Evolutionary conservation across 2,329 filamentous ascomycete genomes (phyloP).

Genomic region (Colletotrichum costaricense): DNA sequence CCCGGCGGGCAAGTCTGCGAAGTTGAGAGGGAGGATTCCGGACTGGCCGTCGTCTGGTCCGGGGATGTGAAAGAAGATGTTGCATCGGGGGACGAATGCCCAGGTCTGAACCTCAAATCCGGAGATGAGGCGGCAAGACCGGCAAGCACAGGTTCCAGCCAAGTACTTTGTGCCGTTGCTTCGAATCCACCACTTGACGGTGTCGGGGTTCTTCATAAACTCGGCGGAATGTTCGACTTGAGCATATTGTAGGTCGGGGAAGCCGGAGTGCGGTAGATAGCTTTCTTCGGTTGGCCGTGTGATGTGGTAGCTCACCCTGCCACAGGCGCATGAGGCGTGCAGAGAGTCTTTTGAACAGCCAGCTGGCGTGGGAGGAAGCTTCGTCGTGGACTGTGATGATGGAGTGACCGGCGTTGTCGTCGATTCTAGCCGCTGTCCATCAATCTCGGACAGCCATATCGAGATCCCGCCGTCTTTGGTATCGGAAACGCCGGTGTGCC

Average conservation of each 20-base stretch:
- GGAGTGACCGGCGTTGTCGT: not conserved
- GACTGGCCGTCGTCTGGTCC: not conserved
- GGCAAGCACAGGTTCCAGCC: slow-evolving; percentile 71
- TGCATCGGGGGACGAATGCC: slow-evolving; percentile 71
- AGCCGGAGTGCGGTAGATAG: slow-evolving; percentile 55
- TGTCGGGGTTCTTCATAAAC: slow-evolving; percentile 53
- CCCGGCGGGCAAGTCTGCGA: slow-evolving; percentile 47
- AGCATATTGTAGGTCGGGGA: slow-evolving; percentile 55
- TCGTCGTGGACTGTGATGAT: not conserved
- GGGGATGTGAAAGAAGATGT: slow-evolving; percentile 60
- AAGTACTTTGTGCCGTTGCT: slow-evolving; percentile 62
- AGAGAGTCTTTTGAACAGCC: slow-evolving; percentile 23
- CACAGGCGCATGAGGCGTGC: slow-evolving; percentile 43
- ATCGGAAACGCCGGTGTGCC: slow-evolving; percentile 42
- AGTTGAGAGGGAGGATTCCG: slow-evolving; percentile 45
- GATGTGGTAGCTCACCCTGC: slow-evolving; percentile 63
- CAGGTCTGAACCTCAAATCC: slow-evolving; percentile 75
- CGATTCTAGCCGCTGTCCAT: not conserved
- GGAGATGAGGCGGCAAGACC: slow-evolving; percentile 68
- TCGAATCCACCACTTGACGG: slow-evolving; percentile 71
- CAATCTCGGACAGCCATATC: slow-evolving; percentile 40
- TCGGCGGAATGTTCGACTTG: not conserved
- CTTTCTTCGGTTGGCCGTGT: slow-evolving; percentile 63
- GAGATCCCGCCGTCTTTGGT: slow-evolving; percentile 52
- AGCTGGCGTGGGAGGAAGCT: not conserved